phyloP scores from a whole-genome alignment of 75 land plant species.

The Cupressus sempervirens region DNA sequence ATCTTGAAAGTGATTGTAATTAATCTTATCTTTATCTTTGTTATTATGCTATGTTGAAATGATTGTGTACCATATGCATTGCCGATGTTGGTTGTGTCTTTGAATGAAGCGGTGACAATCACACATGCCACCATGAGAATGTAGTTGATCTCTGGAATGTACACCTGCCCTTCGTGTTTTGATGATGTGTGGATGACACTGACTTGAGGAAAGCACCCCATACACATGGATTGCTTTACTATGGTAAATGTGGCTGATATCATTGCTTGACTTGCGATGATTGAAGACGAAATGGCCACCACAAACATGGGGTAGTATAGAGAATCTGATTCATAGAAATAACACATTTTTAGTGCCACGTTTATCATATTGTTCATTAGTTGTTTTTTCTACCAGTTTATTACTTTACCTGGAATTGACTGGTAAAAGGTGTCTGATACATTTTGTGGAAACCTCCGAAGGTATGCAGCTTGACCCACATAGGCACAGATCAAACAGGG shows the following conservation, averaged over 20 bases:
- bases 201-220: slow-evolving; percentile 57
- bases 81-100: slow-evolving; percentile 46
- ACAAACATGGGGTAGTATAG: slow-evolving; percentile 68
- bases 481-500: slow-evolving; percentile 61
- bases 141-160: slow-evolving; percentile 59
- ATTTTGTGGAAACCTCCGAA: slow-evolving; percentile 40
- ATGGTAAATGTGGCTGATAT: slow-evolving; percentile 60
- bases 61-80: slow-evolving; percentile 54
- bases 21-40: too few relatives aligned
- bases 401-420: slow-evolving; percentile 54
- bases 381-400: too few relatives aligned
- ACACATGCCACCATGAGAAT: slow-evolving; percentile 52
- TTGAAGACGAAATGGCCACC: slow-evolving; percentile 49
- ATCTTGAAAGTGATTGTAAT: not conserved
- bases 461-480: slow-evolving; percentile 79
- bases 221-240: slow-evolving; percentile 45
- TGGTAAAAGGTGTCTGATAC: slow-evolving; percentile 51
- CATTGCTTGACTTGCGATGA: slow-evolving; percentile 78
- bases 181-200: slow-evolving; percentile 53
- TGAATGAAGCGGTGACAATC: slow-evolving; percentile 35
- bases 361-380: too few relatives aligned
- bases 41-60: too few relatives aligned
- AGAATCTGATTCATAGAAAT: slow-evolving; percentile 18
- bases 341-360: too few relatives aligned
- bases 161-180: slow-evolving; percentile 58